phyloP scores from a whole-genome alignment of 2,329 filamentous ascomycete genomes.

The Cadophora sp. region DNA sequence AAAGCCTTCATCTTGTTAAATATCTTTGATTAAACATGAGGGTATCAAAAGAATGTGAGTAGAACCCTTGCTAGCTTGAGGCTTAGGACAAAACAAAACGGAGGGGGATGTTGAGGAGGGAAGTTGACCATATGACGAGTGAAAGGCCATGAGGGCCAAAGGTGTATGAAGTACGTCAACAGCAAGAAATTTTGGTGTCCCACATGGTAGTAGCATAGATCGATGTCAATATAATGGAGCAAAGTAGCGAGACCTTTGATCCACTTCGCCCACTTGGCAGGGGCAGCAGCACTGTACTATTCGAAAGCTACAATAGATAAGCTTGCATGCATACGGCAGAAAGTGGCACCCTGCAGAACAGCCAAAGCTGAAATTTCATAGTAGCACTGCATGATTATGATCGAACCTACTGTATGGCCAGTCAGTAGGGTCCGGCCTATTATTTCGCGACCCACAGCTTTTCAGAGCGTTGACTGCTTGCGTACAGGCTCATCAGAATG shows the following conservation, averaged over 20 bases:
- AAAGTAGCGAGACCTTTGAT: not conserved
- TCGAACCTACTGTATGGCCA: not conserved
- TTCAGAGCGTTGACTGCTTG: not conserved
- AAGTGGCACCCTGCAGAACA: not conserved
- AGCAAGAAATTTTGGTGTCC: not conserved
- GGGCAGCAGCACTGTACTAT: not conserved
- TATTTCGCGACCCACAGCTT: not conserved
- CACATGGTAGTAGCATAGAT: not conserved
- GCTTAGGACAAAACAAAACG: not conserved
- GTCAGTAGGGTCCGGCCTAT: not conserved
- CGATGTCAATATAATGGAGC: not conserved
- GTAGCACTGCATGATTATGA: not conserved
- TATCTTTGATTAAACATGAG: not conserved
- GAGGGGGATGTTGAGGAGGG: not conserved
- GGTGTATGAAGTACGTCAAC: not conserved
- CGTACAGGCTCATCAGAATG: not conserved
- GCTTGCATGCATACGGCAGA: not conserved
- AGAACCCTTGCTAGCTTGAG: not conserved
- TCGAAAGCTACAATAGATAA: not conserved
- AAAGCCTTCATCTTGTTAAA: not conserved
- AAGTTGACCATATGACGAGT: not conserved
- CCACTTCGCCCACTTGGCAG: not conserved
- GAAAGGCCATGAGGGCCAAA: not conserved
- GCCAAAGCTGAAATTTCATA: constrained; percentile 6
- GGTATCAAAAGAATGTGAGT: not conserved